Conservation (phyloP, 371 early-diverging fungal genomes). For the Chytridium lagenaria region DNA sequence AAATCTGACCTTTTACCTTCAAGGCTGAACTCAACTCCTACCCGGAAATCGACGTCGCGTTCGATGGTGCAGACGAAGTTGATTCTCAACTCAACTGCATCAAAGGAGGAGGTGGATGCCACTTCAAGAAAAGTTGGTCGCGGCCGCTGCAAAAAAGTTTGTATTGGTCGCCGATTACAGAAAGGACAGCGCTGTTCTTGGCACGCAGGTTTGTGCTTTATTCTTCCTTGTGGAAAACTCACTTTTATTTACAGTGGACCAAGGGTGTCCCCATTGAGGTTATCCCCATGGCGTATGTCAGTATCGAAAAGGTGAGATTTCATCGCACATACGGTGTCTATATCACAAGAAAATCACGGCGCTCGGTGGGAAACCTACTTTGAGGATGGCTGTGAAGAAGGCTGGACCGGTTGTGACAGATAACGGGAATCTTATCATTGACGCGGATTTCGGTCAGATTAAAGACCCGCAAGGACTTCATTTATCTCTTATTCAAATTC, state of each 20-base stretch:
- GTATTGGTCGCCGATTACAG: slow-evolving; percentile 88
- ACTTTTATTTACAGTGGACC: slow-evolving; percentile 63
- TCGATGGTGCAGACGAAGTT: slow-evolving; percentile 94
- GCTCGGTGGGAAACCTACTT: slow-evolving; percentile 58
- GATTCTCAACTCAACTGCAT: slow-evolving; percentile 70
- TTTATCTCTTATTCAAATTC: slow-evolving; percentile 68
- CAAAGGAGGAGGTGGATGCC: slow-evolving; percentile 95
- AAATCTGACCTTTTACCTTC: no score
- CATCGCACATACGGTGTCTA: not conserved
- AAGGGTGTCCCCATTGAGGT: slow-evolving; percentile 92
- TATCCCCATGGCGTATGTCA: slow-evolving; percentile 75
- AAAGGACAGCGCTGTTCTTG: slow-evolving; percentile 79
- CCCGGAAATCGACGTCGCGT: slow-evolving; percentile 79
- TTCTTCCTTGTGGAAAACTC: not conserved
- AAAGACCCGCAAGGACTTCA: slow-evolving; percentile 15
- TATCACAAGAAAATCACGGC: slow-evolving; percentile 31
- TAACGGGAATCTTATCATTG: slow-evolving; percentile 93
- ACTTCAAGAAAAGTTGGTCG: slow-evolving; percentile 93
- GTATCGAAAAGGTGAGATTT: slow-evolving; percentile 49
- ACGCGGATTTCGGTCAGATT: slow-evolving; percentile 67
- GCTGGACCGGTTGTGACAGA: slow-evolving; percentile 96
- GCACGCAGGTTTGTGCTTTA: slow-evolving; percentile 64
- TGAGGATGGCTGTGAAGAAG: slow-evolving; percentile 86
- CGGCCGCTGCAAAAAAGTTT: slow-evolving; percentile 78
- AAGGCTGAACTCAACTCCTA: slow-evolving; percentile 47